A percentile compares a stretch with the other conserved stretches of the same genome.
Conservation (phyloP, 1,284 basidiomycete species). For the Trichosporon faecale region DNA sequence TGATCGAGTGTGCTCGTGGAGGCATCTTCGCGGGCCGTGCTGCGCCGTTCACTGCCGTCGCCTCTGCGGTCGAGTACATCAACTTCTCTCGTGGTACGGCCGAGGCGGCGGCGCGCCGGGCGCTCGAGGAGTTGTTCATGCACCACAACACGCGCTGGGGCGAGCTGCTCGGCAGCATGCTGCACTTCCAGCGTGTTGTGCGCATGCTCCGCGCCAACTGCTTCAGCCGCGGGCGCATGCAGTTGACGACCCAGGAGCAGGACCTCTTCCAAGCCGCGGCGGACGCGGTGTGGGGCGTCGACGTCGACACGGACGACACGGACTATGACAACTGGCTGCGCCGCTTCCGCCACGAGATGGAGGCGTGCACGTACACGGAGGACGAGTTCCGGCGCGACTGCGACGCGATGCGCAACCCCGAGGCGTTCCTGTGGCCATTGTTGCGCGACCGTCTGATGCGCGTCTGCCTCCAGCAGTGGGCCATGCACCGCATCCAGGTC, state of each 20-base stretch:
- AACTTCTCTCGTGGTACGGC: constrained; percentile 16
- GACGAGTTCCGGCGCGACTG: constrained; percentile 12
- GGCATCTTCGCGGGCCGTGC: constrained; percentile 16
- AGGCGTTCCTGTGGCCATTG: constrained; percentile 6
- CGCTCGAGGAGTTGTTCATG: constrained; percentile 33
- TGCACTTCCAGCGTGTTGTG: constrained; percentile 22
- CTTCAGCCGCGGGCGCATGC: neutral
- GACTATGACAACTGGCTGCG: neutral
- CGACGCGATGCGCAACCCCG: neutral
- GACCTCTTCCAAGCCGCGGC: neutral
- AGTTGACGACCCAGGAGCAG: neutral
- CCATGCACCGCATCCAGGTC: constrained; percentile 27
- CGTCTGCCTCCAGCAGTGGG: constrained; percentile 27
- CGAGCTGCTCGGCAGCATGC: constrained; percentile 22
- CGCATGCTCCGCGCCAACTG: neutral
- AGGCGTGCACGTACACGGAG: constrained; percentile 13
- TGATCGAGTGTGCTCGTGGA: constrained; percentile 24
- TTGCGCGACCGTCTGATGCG: constrained; percentile 20
- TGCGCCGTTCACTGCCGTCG: neutral
- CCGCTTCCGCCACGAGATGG: constrained; percentile 15
- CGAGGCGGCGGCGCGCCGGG: constrained; percentile 13
- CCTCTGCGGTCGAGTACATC: constrained; percentile 20
- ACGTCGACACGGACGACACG: constrained; percentile 4
- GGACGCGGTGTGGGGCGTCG: constrained; percentile 11
- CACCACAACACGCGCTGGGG: constrained; percentile 29